phyloP scores from a whole-genome alignment of 192 early-diverging fungal species.

The Coemansia sp. region DNA sequence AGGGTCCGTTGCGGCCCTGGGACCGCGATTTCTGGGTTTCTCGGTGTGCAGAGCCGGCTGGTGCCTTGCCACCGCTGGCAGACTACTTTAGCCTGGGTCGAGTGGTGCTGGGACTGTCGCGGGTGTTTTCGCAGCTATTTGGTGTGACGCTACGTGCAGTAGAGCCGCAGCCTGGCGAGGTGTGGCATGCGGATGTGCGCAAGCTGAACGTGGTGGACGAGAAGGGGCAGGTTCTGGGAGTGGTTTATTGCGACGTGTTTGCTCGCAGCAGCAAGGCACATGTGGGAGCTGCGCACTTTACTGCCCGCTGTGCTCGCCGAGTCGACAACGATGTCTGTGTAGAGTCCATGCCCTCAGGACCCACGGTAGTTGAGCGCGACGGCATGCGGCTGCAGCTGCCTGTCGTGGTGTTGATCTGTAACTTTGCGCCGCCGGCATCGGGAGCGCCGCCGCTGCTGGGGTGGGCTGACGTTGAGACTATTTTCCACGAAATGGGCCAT shows the following conservation, averaged over 20 bases:
- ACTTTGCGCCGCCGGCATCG: constrained; percentile 56
- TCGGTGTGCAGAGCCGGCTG: constrained; percentile 40
- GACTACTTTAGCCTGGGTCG: constrained; percentile 87
- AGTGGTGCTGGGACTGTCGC: constrained; percentile 81
- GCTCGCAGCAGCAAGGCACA: constrained; percentile 69
- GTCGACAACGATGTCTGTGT: constrained; percentile 72
- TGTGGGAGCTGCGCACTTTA: constrained; percentile 92
- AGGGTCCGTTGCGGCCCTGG: constrained; percentile 64
- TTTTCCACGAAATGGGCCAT: constrained; percentile 99
- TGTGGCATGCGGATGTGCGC: constrained; percentile 88
- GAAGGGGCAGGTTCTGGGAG: constrained; percentile 78
- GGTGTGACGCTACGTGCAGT: constrained; percentile 80
- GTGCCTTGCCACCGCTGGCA: constrained; percentile 54
- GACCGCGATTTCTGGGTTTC: constrained; percentile 74
- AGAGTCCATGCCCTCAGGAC: constrained; percentile 13
- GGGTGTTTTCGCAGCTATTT: constrained; percentile 81
- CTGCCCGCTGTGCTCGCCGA: constrained; percentile 83
- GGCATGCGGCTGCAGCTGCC: constrained; percentile 64
- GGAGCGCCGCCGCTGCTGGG: constrained; percentile 64
- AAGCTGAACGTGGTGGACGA: constrained; percentile 91
- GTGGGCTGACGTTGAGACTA: constrained; percentile 85
- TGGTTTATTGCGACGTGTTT: constrained; percentile 94
- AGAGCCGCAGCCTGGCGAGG: constrained; percentile 69
- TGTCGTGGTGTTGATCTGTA: constrained; percentile 71
- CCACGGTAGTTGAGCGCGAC: constrained; percentile 48